phyloP scores from a whole-genome alignment of 257 asterid species.

The Ajuga chamaepitys region DNA sequence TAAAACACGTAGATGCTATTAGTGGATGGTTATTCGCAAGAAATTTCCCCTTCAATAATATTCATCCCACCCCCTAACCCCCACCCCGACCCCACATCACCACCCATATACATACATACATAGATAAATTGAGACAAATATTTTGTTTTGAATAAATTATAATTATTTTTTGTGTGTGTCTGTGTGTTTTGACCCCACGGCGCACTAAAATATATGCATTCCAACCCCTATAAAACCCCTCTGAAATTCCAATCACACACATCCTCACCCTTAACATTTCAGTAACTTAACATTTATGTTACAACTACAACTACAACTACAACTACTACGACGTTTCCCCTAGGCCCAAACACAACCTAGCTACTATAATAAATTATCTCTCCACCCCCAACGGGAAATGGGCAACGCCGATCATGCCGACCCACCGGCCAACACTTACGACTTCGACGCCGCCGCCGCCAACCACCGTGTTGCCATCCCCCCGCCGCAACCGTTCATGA shows the following conservation, averaged over 20 bases:
- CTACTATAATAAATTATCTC: no score
- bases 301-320: background rate
- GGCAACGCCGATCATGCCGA: conserved; percentile 44
- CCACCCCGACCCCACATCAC: no score
- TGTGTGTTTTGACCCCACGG: conserved; percentile 17
- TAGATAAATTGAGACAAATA: background rate
- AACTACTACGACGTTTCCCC: background rate
- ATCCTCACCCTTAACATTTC: background rate
- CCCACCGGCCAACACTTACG: conserved; percentile 16
- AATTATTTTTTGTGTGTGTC: background rate
- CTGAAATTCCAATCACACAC: background rate
- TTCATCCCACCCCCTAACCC: no score
- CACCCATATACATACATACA: no score
- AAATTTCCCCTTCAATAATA: conserved; percentile 1
- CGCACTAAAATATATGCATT: conserved; percentile 16
- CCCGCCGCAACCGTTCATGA: conserved; percentile 62
- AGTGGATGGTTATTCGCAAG: conserved; percentile 6
- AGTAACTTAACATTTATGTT: background rate
- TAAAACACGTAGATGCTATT: background rate
- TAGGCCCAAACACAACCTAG: background rate
- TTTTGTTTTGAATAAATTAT: background rate
- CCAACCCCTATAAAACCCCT: conserved; percentile 30
- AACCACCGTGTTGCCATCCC: conserved; percentile 57
- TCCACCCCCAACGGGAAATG: conserved; percentile 23
- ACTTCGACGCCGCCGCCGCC: background rate